Percentiles rank a stretch among this genome's conserved stretches.
Conservation (phyloP, 176 grass and related monocot species). For the Pontederia crassipes region DNA sequence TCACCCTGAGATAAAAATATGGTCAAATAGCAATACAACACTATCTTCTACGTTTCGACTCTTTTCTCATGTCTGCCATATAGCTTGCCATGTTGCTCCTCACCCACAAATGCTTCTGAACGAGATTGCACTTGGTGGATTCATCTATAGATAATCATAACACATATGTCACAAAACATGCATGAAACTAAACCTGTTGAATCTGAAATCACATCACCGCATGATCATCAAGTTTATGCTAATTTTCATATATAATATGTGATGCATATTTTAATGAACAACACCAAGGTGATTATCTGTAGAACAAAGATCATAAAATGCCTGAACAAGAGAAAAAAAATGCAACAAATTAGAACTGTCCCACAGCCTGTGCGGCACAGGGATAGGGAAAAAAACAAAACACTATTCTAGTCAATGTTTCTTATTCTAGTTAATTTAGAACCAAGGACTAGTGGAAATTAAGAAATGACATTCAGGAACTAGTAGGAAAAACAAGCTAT, state of each 20-base stretch:
- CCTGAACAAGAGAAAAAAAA: too few species aligned
- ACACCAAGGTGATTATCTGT: too few species aligned
- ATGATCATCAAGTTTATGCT: neutral
- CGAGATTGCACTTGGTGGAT: conserved; percentile 48
- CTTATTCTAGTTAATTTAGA: neutral
- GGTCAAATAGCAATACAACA: too few species aligned
- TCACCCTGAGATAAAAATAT: too few species aligned
- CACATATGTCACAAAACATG: conserved; percentile 3
- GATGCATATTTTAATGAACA: too few species aligned
- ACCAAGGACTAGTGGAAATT: conserved; percentile 4
- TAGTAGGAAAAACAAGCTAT: neutral
- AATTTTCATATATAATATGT: too few species aligned
- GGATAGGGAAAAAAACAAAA: too few species aligned
- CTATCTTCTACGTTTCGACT: conserved; percentile 73
- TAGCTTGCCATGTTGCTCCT: conserved; percentile 81
- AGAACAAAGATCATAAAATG: too few species aligned
- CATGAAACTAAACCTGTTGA: neutral
- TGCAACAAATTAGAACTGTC: too few species aligned
- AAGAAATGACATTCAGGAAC: neutral
- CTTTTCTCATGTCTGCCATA: conserved; percentile 46
- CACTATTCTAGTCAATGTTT: too few species aligned
- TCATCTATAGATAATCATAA: conserved; percentile 39
- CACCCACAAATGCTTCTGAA: conserved; percentile 62
- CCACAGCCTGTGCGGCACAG: too few species aligned
- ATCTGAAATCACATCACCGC: too few species aligned